A percentile compares a stretch with the other conserved stretches of the same genome.
Evolutionary conservation across 306 rosid genomes (phyloP).

Genomic region (Cucumis cinereus): DNA sequence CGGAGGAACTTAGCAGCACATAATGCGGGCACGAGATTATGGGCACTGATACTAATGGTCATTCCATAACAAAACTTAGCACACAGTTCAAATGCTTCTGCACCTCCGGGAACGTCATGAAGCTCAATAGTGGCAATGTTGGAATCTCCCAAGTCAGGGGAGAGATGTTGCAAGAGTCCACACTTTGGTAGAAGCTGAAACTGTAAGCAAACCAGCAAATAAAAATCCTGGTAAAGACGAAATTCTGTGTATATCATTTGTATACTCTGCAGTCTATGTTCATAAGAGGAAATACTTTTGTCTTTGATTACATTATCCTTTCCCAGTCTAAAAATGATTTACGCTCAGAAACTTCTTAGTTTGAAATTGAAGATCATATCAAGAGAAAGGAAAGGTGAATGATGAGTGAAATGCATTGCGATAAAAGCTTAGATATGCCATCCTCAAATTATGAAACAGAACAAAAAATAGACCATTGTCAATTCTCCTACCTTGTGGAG

Average conservation of each 20-base stretch:
- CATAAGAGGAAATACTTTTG: neutral
- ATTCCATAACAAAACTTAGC: slow-evolving; percentile 92
- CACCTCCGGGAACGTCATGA: slow-evolving; percentile 78
- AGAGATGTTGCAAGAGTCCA: slow-evolving; percentile 69
- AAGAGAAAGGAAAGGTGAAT: neutral
- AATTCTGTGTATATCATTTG: neutral
- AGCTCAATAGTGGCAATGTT: slow-evolving; percentile 49
- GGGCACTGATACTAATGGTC: slow-evolving; percentile 72
- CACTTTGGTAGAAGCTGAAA: slow-evolving; percentile 67
- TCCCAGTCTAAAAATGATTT: neutral
- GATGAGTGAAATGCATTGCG: neutral
- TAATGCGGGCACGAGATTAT: slow-evolving; percentile 53
- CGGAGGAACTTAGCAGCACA: slow-evolving; percentile 83
- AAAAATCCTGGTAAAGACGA: neutral
- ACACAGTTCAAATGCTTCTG: slow-evolving; percentile 84
- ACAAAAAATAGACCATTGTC: neutral
- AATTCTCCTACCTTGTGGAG: slow-evolving; percentile 62
- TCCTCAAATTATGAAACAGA: neutral
- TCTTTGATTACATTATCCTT: neutral
- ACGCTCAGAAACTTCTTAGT: neutral
- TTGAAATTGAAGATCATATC: neutral
- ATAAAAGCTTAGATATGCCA: neutral
- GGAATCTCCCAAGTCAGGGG: slow-evolving; percentile 38
- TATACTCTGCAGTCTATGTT: neutral
- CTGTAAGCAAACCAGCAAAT: slow-evolving; percentile 32